Percentiles rank a stretch among this genome's conserved stretches.
Evolutionary conservation across 2,329 filamentous ascomycete genomes (phyloP).

Genomic region (Trichoderma sp.): DNA sequence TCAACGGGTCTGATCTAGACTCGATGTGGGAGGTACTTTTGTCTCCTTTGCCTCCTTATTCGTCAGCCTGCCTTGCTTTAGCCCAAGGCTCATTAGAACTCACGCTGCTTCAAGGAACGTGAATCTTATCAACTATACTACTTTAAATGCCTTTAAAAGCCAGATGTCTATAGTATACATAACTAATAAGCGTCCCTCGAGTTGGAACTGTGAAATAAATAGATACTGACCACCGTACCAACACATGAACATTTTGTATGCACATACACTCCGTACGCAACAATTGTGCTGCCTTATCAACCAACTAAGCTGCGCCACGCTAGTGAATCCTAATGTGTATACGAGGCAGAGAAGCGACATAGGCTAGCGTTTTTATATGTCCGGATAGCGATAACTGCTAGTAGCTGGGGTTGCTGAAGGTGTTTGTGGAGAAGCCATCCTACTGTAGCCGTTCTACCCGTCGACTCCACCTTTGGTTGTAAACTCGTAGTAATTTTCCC

Average conservation of each 20-base stretch:
- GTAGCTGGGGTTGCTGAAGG: not conserved
- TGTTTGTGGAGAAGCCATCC: not conserved
- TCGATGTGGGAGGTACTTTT: constrained; percentile 12
- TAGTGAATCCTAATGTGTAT: not conserved
- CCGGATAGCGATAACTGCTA: not conserved
- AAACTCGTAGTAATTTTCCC: not conserved
- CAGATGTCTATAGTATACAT: not conserved
- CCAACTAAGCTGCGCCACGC: not conserved
- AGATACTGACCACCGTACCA: not conserved
- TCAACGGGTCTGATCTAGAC: constrained; percentile 2
- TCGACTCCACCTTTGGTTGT: not conserved
- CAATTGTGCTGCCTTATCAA: not conserved
- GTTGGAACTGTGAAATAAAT: not conserved
- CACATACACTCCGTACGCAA: not conserved
- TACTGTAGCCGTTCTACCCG: not conserved
- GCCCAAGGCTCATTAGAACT: not conserved
- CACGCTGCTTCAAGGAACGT: not conserved
- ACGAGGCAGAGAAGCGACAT: not conserved
- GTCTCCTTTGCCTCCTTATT: not conserved
- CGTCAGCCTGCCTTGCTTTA: not conserved
- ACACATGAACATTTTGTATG: not conserved
- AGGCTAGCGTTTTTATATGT: not conserved
- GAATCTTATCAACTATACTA: not conserved
- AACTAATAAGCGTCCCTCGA: not conserved
- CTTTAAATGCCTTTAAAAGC: not conserved